phyloP scores from a whole-genome alignment of 257 asterid species.

The Echites panduratus region DNA sequence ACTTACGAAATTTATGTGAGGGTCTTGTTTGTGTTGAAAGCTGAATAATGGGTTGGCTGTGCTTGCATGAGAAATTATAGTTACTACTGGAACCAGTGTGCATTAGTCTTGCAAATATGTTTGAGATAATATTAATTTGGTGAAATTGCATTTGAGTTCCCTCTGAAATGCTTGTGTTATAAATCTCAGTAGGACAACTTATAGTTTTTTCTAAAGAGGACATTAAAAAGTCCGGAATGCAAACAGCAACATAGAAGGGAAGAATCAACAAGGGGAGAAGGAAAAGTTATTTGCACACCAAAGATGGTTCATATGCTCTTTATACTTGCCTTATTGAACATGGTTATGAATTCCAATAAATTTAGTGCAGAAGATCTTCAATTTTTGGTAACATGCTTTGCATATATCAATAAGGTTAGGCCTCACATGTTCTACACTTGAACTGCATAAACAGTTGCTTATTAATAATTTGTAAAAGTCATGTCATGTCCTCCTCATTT shows the following conservation, averaged over 20 bases:
- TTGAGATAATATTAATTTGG: not conserved
- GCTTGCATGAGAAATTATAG: not conserved
- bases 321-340: not conserved
- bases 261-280: not conserved
- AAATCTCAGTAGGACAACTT: constrained; percentile 1
- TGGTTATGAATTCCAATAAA: not conserved
- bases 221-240: not conserved
- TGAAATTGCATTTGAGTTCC: not conserved
- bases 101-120: not conserved
- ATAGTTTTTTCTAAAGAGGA: not conserved
- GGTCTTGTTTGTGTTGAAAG: not conserved
- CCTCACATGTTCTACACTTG: not conserved
- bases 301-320: not conserved
- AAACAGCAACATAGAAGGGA: not conserved
- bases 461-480: not conserved
- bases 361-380: not conserved
- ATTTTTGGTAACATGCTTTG: not conserved
- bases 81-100: not conserved
- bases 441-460: not conserved
- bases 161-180: not conserved
- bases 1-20: not conserved
- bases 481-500: not conserved
- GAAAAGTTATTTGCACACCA: not conserved
- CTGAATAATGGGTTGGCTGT: not conserved
- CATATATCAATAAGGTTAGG: not conserved